phyloP scores from a whole-genome alignment of 306 rosid genomes.

The Cicer chorassanicum region DNA sequence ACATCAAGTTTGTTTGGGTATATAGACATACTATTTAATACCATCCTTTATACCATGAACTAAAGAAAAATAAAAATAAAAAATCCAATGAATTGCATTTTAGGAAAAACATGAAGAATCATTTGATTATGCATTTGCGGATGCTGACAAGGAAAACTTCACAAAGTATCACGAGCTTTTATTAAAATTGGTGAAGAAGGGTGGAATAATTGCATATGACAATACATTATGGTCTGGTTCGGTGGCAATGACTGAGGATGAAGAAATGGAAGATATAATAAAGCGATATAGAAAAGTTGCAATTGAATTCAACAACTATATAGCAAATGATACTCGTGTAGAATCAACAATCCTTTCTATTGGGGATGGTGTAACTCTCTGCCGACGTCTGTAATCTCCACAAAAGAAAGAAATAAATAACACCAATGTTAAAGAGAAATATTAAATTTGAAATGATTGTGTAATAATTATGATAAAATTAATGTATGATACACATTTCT shows the following conservation, averaged over 20 bases:
- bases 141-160: slow-evolving; percentile 53
- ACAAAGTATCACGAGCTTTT: slow-evolving; percentile 58
- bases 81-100: background rate
- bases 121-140: slow-evolving; percentile 69
- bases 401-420: background rate
- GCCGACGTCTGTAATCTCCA: slow-evolving; percentile 45
- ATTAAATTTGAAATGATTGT: too few relatives aligned
- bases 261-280: background rate
- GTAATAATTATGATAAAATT: too few relatives aligned
- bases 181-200: slow-evolving; percentile 57
- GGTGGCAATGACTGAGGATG: slow-evolving; percentile 49
- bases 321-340: slow-evolving; percentile 53
- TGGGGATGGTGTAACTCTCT: slow-evolving; percentile 63
- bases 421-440: background rate
- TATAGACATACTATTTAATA: too few relatives aligned
- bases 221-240: slow-evolving; percentile 68
- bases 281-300: background rate
- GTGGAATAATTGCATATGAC: slow-evolving; percentile 66
- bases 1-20: too few relatives aligned
- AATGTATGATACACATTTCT: too few relatives aligned
- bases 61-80: background rate
- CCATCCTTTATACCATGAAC: background rate
- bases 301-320: slow-evolving; percentile 45
- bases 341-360: slow-evolving; percentile 53
- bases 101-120: slow-evolving; percentile 53